Conservation (phyloP, 495 filamentous ascomycete genomes). For the Evansstolkia leycettana region DNA sequence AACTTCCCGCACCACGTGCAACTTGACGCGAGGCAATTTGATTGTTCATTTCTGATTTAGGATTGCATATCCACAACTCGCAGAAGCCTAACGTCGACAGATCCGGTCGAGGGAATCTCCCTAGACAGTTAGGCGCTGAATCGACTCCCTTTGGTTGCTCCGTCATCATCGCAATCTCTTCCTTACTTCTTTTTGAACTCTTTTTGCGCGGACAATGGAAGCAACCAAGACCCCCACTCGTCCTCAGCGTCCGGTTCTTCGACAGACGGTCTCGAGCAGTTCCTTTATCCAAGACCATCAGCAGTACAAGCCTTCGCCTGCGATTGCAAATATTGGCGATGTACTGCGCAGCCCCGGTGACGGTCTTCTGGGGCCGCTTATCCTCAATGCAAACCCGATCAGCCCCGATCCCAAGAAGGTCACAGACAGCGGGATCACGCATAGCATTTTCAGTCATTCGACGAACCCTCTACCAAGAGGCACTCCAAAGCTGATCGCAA, state of each 20-base stretch:
- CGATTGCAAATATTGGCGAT: conserved; percentile 30
- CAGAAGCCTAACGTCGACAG: background rate
- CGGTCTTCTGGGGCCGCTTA: conserved; percentile 8
- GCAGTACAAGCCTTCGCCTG: conserved; percentile 53
- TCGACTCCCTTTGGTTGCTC: no score
- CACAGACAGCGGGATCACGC: conserved; percentile 31
- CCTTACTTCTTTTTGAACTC: no score
- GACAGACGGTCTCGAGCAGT: conserved; percentile 45
- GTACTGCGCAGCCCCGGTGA: conserved; percentile 20
- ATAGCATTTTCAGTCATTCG: conserved; percentile 31
- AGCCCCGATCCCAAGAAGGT: conserved; percentile 31
- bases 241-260: conserved; percentile 27
- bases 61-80: background rate
- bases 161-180: no score
- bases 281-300: conserved; percentile 64
- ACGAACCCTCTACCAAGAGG: conserved; percentile 23
- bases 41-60: background rate
- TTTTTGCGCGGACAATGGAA: conserved; percentile 13
- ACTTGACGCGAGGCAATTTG: conserved; percentile 4
- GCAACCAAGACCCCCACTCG: conserved; percentile 16
- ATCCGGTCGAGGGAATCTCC: no score
- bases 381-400: conserved; percentile 27
- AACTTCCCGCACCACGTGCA: conserved; percentile 5
- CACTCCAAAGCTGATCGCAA: conserved; percentile 31
- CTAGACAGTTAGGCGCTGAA: no score